Conservation (phyloP, 2,329 filamentous ascomycete genomes). For the Phialophora macrospora region DNA sequence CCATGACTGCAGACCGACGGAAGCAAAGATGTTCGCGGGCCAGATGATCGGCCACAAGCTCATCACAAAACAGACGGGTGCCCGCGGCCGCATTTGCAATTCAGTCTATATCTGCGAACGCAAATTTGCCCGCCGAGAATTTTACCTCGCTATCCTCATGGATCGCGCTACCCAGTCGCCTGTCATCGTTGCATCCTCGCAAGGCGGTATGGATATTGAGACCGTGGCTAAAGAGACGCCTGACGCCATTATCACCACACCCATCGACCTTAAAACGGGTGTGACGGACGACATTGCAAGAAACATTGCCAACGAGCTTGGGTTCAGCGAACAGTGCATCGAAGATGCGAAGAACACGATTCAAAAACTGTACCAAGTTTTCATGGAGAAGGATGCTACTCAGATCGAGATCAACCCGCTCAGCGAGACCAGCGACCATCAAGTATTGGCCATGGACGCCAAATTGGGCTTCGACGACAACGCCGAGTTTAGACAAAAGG, state of each 20-base stretch:
- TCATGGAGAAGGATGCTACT: slow-evolving; percentile 96
- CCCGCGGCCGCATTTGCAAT: slow-evolving; percentile 90
- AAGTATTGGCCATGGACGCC: slow-evolving; percentile 98
- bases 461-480: slow-evolving; percentile 99
- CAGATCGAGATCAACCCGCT: slow-evolving; percentile 99
- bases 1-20: slow-evolving; percentile 65
- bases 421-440: slow-evolving; percentile 96
- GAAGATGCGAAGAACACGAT: slow-evolving; percentile 94
- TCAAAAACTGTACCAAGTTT: slow-evolving; percentile 98
- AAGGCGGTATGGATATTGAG: slow-evolving; percentile 99
- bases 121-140: slow-evolving; percentile 98
- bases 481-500: slow-evolving; percentile 96
- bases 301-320: slow-evolving; percentile 86
- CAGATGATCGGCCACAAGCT: slow-evolving; percentile 99
- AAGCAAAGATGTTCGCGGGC: slow-evolving; percentile 95
- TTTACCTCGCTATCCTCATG: slow-evolving; percentile 99
- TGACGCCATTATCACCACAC: slow-evolving; percentile 91
- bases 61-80: slow-evolving; percentile 98
- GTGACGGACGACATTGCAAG: slow-evolving; percentile 95
- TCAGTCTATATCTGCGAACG: slow-evolving; percentile 99
- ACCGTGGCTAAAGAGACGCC: slow-evolving; percentile 97
- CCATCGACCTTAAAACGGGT: slow-evolving; percentile 89
- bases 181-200: slow-evolving; percentile 95
- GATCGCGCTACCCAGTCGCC: slow-evolving; percentile 88
- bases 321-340: slow-evolving; percentile 97